Conservation (phyloP, 2,329 filamentous ascomycete species). For the Alternaria gansuensis region DNA sequence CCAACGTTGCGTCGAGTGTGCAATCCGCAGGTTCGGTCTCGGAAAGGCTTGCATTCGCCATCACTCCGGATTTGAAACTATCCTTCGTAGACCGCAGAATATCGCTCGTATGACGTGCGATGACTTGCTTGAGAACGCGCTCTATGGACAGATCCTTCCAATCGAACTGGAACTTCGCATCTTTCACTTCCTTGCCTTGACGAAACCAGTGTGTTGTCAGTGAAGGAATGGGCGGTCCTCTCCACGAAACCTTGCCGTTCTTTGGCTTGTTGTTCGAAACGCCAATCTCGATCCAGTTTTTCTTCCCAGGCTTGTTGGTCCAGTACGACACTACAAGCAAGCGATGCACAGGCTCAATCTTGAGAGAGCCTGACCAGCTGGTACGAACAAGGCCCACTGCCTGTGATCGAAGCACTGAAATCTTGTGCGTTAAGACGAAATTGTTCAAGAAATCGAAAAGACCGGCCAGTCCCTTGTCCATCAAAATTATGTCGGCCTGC, state of each 20-base stretch:
- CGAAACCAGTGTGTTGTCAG: slow-evolving; percentile 82
- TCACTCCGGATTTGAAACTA: slow-evolving; percentile 66
- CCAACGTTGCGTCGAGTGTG: slow-evolving; percentile 73
- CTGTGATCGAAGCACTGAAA: slow-evolving; percentile 82
- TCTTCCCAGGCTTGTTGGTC: slow-evolving; percentile 73
- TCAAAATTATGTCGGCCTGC: slow-evolving; percentile 75
- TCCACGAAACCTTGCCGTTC: slow-evolving; percentile 50
- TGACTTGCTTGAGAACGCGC: slow-evolving; percentile 73
- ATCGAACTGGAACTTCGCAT: slow-evolving; percentile 73
- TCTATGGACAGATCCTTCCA: slow-evolving; percentile 75
- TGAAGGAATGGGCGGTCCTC: slow-evolving; percentile 43
- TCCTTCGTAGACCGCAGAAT: slow-evolving; percentile 70
- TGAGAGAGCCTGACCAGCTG: slow-evolving; percentile 80
- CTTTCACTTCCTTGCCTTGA: slow-evolving; percentile 76
- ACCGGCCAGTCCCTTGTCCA: slow-evolving; percentile 74
- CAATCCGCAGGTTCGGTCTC: slow-evolving; percentile 71
- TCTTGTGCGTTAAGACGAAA: slow-evolving; percentile 87
- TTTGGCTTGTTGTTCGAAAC: slow-evolving; percentile 69
- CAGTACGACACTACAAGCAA: slow-evolving; percentile 92
- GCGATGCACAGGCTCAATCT: slow-evolving; percentile 80
- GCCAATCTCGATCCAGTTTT: slow-evolving; percentile 92
- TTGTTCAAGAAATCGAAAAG: slow-evolving; percentile 90
- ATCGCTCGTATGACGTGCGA: slow-evolving; percentile 77
- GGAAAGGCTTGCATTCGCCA: slow-evolving; percentile 67
- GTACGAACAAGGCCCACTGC: slow-evolving; percentile 72